These are phyloP conservation scores for Vaccinium macrocarpon DNA, from an alignment of 148 eudicot genomes.

Conservation along the genomic window DNA sequence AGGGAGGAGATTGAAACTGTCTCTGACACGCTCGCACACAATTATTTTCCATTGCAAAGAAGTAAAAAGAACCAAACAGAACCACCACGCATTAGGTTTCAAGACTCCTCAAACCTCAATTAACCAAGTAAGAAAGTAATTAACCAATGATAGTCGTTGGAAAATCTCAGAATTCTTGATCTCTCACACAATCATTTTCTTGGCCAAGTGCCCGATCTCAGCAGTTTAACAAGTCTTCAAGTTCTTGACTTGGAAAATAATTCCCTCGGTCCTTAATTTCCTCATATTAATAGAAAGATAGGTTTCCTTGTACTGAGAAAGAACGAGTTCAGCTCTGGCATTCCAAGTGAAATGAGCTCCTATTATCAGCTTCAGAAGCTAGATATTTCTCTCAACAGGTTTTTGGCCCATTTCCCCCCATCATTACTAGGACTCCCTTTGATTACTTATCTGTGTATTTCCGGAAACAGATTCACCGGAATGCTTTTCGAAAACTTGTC, in stretches of 20 bases:
- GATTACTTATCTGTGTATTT: conserved; percentile 51
- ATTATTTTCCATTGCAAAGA: too few species aligned
- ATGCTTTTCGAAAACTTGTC: conserved; percentile 39
- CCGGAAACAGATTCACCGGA: conserved; percentile 67
- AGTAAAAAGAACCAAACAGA: too few species aligned
- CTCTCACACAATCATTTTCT: conserved; percentile 62
- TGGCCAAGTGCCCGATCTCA: conserved; percentile 74
- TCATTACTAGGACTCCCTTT: conserved; percentile 60
- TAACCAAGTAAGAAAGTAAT: too few species aligned
- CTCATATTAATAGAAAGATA: conserved; percentile 50
- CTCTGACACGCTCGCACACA: too few species aligned
- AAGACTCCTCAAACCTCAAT: too few species aligned
- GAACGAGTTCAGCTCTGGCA: conserved; percentile 59
- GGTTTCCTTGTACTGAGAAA: conserved; percentile 47
- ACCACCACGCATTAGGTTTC: too few species aligned
- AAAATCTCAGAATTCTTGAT: conserved; percentile 60
- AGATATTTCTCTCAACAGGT: conserved; percentile 68
- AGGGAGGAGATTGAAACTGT: too few species aligned
- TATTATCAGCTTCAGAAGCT: conserved; percentile 59
- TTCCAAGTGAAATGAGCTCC: conserved; percentile 53
- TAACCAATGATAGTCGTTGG: too few species aligned
- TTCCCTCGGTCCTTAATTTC: conserved; percentile 68
- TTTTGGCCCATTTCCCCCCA: conserved; percentile 70
- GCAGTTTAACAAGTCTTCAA: conserved; percentile 55
- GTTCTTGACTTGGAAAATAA: conserved; percentile 71